Base-by-base conservation (phyloP, 2,329 filamentous ascomycete genomes). In the Penicillium vulpinum region DNA sequence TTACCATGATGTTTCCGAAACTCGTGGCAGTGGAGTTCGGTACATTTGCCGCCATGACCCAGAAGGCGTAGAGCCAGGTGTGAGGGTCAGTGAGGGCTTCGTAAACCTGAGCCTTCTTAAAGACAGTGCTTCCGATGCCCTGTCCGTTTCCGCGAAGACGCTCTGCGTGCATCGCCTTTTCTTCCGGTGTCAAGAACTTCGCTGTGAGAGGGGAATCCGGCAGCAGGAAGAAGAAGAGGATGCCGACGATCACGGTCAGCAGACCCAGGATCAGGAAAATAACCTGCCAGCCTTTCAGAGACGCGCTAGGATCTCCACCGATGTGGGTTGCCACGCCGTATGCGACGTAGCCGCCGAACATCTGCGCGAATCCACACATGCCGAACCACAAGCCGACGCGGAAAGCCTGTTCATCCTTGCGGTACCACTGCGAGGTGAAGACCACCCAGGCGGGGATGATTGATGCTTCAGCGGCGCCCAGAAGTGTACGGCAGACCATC, bases 401-500 rank as follows among this genome's bases (percentile, higher is more conserved):
- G 18, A 67, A 64, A 0, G 70, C 69, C 54, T 74, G 71, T 51
- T 75, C 71, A 22, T 69, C 60, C 8, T 65, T 65, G 18, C 62
- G 69, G 57, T 65, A 65, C 63, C 72, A 75, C 65, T 71, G 74
- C 9, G 62, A 66, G 18, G 61, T 62, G 38, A 65, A 71, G 18
- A 76, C 66, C 4, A 76, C 64, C 58, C 62, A 65, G 9, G 56
- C 62, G 5, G 63, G 63, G 1, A 74, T 63, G 52, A 72, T 68
- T 0, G 70, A 66, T 0, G 81, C 80, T 66, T 84, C 82, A 1
- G 77, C 76, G n/a, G 79, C 72, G 8, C 81, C 83, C 5, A 82
- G 76, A 18, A 85, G 72, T 29, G 80, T 79, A 11, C 83, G 77
- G 35, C 83, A 75, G 9, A 75, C 74, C 28, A 79, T 79, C 22